Base-by-base conservation (phyloP, 108 stramenopile genomes). In the Fragilariopsis cylindrus region DNA sequence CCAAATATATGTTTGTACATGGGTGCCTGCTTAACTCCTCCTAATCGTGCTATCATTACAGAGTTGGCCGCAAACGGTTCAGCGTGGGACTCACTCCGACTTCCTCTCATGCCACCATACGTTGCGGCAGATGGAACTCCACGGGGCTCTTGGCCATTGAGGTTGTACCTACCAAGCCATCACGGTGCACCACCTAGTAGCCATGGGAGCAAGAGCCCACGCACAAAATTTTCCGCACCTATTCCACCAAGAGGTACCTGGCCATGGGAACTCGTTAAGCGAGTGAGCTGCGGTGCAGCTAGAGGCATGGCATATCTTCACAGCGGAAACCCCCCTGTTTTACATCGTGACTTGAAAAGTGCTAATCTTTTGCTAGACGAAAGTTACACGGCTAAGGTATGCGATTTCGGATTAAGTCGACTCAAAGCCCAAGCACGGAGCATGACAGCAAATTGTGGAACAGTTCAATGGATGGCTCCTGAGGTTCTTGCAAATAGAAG, bases 401-500 rank as follows among this genome's bases (percentile, higher is more conserved):
- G 94, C 49, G 98, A 98, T 72, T 97, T 98, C 80, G 98, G 98
- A 12, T 76, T 98, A 21, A 90, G 92, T 67, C 85, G 96, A 49
- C 74, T 97, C 9, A 92, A 95, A 69, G 90, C 90, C 19, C 84
- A 87, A 16, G 88, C 83, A 13, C 65, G 89, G n/a, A 94, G 93
- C 63, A 94, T 94, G 93, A 94, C 95, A 47, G 96, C 90, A 39
- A 92, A 93, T 70, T 94, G 91, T 69, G 97, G 97, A n/a, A 98
- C 97, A 5, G 93, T 95, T 1, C 97, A 96, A 50, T 97, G 94
- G 94, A 96, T 96, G 95, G 95, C 97, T n/a, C 97, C 97, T 2
- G 94, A 96, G 67, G 90, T 96, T 8, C 78, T 96, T 30, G 88
- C 88, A 42, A 92, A 83, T 65, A 71, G 85, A 60, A 82, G 71